Evolutionary conservation across 257 asterid species (phyloP).

Genomic region (Solanum sejunctum): DNA sequence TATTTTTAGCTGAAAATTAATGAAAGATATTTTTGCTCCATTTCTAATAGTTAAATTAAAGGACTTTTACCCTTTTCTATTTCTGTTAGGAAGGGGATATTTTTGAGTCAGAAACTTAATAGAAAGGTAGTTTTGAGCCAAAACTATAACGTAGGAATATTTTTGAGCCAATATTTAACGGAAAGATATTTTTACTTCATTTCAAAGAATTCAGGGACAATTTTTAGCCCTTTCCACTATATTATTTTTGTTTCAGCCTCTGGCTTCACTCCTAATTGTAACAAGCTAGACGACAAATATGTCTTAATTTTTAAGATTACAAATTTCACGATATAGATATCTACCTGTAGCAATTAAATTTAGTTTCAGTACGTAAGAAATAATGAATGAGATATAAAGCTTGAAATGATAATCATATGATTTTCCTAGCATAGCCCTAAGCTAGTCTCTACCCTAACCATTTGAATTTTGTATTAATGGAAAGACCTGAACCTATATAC

Average conservation of each 20-base stretch:
- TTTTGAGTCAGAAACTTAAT: no score
- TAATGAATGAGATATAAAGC: background rate
- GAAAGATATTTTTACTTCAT: no score
- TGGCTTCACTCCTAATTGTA: background rate
- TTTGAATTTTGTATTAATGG: background rate
- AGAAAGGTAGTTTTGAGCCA: no score
- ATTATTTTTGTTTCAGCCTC: background rate
- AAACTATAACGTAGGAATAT: no score
- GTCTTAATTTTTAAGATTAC: background rate
- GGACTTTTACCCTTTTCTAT: no score
- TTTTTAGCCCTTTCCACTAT: no score
- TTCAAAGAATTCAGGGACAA: no score
- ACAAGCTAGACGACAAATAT: background rate
- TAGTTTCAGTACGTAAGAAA: background rate
- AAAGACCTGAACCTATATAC: background rate
- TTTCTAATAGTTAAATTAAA: no score
- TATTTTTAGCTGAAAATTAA: no score
- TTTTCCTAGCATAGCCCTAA: background rate
- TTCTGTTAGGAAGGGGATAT: no score
- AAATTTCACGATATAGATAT: background rate
- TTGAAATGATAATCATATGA: background rate
- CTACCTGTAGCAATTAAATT: background rate
- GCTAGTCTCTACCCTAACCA: background rate
- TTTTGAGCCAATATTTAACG: no score
- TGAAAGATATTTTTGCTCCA: no score